phyloP scores from a whole-genome alignment of 208 protist species.

The Naegleria fowleri region DNA sequence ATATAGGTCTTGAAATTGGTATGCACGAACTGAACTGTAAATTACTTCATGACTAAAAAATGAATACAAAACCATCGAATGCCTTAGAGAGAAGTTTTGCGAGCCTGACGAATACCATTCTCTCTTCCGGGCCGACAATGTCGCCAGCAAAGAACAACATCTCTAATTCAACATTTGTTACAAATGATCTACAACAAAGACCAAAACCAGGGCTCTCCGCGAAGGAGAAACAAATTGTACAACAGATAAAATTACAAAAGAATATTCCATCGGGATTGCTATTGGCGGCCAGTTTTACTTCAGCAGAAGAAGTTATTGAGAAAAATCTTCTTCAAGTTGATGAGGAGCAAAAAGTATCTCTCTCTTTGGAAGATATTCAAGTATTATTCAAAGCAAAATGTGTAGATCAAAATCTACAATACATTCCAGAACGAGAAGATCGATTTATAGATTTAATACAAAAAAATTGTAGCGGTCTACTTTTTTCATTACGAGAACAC shows the following conservation, averaged over 20 bases:
- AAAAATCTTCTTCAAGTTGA: neutral
- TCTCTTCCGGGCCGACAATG: neutral
- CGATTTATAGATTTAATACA: conserved; percentile 81
- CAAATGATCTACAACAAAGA: neutral
- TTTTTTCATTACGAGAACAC: conserved; percentile 75
- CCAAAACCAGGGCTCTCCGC: neutral
- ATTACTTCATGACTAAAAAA: too few relatives aligned
- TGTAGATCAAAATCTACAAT: conserved; percentile 65
- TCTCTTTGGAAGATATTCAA: conserved; percentile 63
- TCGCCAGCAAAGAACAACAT: neutral
- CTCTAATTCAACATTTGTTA: neutral
- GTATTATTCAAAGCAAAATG: conserved; percentile 74
- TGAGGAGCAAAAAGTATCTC: conserved; percentile 57
- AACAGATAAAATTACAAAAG: neutral
- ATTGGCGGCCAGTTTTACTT: neutral
- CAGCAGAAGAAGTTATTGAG: neutral
- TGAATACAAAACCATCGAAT: too few relatives aligned
- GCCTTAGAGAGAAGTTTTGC: too few relatives aligned
- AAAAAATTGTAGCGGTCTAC: conserved; percentile 68
- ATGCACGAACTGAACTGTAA: too few relatives aligned
- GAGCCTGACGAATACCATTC: neutral
- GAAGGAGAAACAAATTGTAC: neutral
- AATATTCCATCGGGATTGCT: neutral
- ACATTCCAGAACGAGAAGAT: conserved; percentile 73
- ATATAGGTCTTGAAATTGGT: too few relatives aligned